These are phyloP conservation scores for Stropharia rugosoannulata DNA, from an alignment of 768 basidiomycete species.

Conservation along the genomic window DNA sequence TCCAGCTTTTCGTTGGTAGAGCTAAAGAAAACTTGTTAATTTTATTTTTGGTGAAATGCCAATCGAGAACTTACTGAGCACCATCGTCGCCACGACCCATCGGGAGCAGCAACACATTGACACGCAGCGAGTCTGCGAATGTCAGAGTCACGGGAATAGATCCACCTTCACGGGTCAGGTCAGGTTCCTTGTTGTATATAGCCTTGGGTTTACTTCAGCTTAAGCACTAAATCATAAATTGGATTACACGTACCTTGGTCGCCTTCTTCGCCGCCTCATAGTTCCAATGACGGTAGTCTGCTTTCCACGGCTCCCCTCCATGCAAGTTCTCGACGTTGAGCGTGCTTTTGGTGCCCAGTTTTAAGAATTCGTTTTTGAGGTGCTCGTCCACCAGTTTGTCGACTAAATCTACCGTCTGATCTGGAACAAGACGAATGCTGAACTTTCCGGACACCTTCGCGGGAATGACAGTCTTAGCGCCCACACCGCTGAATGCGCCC, in stretches of 20 bases:
- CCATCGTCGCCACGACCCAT: conserved; percentile 96
- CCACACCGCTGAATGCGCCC: conserved; percentile 85
- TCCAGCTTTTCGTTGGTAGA: conserved; percentile 97
- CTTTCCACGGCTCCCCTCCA: conserved; percentile 90
- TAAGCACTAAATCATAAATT: not conserved
- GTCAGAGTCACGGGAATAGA: conserved; percentile 93
- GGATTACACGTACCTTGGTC: conserved; percentile 53
- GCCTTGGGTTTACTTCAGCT: conserved; percentile 23
- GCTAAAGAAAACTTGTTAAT: conserved; percentile 33
- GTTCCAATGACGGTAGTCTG: conserved; percentile 87
- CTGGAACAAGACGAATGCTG: conserved; percentile 90
- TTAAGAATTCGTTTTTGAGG: conserved; percentile 77
- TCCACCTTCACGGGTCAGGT: conserved; percentile 89
- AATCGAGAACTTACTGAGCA: conserved; percentile 64
- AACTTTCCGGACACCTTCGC: conserved; percentile 90
- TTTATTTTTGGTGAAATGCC: not conserved
- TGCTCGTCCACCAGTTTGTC: conserved; percentile 70
- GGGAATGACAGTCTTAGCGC: conserved; percentile 93
- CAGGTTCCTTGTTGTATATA: conserved; percentile 76
- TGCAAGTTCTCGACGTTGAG: conserved; percentile 69
- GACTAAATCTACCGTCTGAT: conserved; percentile 78
- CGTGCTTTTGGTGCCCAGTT: conserved; percentile 83
- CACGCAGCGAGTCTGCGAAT: conserved; percentile 83
- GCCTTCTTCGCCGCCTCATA: conserved; percentile 86
- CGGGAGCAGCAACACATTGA: conserved; percentile 87